phyloP scores from a whole-genome alignment of 345 rosid species.

The Hibiscus tridactylites region DNA sequence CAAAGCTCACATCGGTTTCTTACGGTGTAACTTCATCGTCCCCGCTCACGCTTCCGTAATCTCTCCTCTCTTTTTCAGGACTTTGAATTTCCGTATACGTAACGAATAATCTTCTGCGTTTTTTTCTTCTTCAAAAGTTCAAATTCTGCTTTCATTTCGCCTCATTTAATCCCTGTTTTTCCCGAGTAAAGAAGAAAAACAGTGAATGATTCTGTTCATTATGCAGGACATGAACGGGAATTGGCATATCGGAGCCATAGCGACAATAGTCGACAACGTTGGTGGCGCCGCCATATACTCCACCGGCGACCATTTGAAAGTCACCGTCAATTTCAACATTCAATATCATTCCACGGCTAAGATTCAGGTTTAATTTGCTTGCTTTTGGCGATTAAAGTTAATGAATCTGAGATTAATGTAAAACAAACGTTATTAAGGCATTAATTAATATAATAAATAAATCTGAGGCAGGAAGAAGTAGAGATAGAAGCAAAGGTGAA shows the following conservation, averaged over 20 bases:
- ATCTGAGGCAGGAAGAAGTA: constrained; percentile 42
- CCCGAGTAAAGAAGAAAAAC: background rate
- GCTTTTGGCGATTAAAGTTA: background rate
- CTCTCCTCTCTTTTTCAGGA: background rate
- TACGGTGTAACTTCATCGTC: constrained; percentile 30
- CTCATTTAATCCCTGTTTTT: background rate
- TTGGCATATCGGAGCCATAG: constrained; percentile 50
- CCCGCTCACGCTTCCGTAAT: constrained; percentile 23
- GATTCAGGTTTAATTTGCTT: constrained; percentile 27
- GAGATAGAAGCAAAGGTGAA: constrained; percentile 47
- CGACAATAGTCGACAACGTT: constrained; percentile 36
- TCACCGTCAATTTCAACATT: constrained; percentile 35
- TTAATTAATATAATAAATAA: background rate
- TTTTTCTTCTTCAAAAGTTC: background rate
- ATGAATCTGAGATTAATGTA: background rate
- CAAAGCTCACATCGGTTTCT: constrained; percentile 19
- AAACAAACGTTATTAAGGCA: background rate
- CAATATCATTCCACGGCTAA: constrained; percentile 42
- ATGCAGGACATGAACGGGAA: constrained; percentile 31
- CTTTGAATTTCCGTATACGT: too few relatives aligned
- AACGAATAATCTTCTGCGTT: background rate
- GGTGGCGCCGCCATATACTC: constrained; percentile 39
- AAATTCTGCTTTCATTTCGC: background rate
- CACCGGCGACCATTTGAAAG: constrained; percentile 18
- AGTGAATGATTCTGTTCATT: background rate